phyloP scores from a whole-genome alignment of 2,329 filamentous ascomycete genomes.

The Delphinella strobiligena region DNA sequence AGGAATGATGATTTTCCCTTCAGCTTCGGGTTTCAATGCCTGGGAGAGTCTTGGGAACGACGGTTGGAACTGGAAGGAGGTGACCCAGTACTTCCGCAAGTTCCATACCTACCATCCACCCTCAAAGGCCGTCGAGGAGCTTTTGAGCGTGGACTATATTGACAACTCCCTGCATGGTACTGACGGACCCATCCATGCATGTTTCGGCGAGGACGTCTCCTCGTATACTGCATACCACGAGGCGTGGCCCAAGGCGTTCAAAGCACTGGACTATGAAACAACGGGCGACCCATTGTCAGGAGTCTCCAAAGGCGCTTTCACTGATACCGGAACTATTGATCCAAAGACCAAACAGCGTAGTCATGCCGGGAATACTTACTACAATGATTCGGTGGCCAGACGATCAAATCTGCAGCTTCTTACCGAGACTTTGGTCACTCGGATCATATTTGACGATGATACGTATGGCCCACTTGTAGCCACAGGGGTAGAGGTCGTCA shows the following conservation, averaged over 20 bases:
- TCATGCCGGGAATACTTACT: constrained; percentile 13
- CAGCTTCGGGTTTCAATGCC: constrained; percentile 21
- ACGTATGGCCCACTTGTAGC: constrained; percentile 11
- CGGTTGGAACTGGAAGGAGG: constrained; percentile 17
- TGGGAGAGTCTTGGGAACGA: constrained; percentile 21
- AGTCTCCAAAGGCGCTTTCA: not conserved
- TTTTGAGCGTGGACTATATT: not conserved
- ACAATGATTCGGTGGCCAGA: constrained; percentile 21
- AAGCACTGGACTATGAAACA: not conserved
- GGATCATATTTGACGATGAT: constrained; percentile 22
- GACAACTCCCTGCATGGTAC: not conserved
- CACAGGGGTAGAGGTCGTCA: constrained; percentile 20
- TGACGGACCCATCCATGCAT: not conserved
- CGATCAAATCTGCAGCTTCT: constrained; percentile 31
- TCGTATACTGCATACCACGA: not conserved
- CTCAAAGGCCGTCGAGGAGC: not conserved
- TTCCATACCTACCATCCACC: not conserved
- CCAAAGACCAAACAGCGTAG: constrained; percentile 12
- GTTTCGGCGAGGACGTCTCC: not conserved
- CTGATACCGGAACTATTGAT: constrained; percentile 10
- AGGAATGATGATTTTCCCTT: not conserved
- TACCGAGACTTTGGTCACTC: constrained; percentile 25
- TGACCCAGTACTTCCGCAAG: not conserved
- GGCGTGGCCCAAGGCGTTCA: not conserved
- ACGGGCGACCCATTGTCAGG: not conserved